Evolutionary conservation across 352 stramenopile genomes (phyloP), one percentile per base, ranked within the genome.

Genomic region (Globisporangium echinulatum): DNA sequence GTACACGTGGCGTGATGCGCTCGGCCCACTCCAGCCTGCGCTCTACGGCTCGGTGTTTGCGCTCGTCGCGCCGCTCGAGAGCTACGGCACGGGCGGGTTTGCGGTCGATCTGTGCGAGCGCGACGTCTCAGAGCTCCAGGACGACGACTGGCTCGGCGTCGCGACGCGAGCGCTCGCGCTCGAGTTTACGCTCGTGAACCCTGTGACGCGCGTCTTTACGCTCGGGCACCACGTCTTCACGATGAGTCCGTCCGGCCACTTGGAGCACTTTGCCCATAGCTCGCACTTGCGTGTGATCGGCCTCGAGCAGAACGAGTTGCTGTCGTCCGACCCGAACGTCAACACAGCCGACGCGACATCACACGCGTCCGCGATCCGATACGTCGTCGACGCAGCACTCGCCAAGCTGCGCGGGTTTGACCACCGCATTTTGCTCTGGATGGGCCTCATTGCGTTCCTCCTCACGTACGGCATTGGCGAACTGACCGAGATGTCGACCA

Each of bases 121-220:
- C 37, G 67, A 81, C 19, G 72, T 88, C 5, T 70, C 79, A 1
- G 79, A 88, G 17, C 59, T 96, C 37, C 72, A 85, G 42, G 65
- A 70, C 36, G 85, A 95, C 63, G 66, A 79, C 13, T 95, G 81
- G 71, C 70, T 96, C 19, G 87, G 85, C 0, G 71, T 90, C 25
- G 67, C 85, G 7, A 95, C 87, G 33, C 85, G 87, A n/a, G 83
- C 87, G 36, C 77, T 88, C 9, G 81, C 85, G 43, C 74, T 96
- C 58, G 82, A 93, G 59, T 96, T 96, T 52, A 89, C 85, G 56
- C 68, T 96, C 40, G 69, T 95, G 52, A 96, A 96, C 54, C 87
- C 87, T 0, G 71, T 92, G 42, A 95, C 87, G n/a, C 78, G 84
- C n/a, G 80, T 96, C 3, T 92, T 96, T 55, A 95, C 87, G 11